phyloP scores from a whole-genome alignment of 805 yeast species.

The fission yeast (Schizosaccharomyces pombe) region DNA sequence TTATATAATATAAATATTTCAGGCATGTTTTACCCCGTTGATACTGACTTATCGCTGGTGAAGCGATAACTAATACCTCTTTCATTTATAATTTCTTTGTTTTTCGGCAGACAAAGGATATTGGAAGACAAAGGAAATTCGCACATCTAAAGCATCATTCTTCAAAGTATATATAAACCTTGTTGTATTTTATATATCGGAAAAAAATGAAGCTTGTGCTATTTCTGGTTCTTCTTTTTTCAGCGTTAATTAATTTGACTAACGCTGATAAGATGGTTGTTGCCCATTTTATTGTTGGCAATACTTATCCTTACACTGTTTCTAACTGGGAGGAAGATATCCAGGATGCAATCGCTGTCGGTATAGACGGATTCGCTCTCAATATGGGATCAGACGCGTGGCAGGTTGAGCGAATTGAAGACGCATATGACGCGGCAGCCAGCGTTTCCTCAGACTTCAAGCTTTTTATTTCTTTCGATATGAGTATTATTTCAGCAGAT shows the following conservation, averaged over 20 bases:
- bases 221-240: neutral
- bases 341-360: neutral
- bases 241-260: neutral
- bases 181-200: neutral
- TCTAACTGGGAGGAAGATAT: neutral
- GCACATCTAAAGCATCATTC: neutral
- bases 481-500: neutral
- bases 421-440: slow-evolving; percentile 1
- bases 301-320: slow-evolving; percentile 1
- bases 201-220: neutral
- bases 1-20: neutral
- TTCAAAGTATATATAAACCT: neutral
- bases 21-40: too few relatives aligned
- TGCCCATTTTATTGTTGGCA: slow-evolving; percentile 4
- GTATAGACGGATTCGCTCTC: slow-evolving; percentile 3
- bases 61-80: too few relatives aligned
- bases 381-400: slow-evolving; percentile 2
- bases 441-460: neutral
- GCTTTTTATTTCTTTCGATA: neutral
- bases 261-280: neutral
- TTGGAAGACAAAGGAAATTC: neutral
- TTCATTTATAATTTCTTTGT: neutral
- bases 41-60: too few relatives aligned
- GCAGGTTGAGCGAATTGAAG: neutral
- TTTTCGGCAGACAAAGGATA: neutral